phyloP scores from a whole-genome alignment of 805 yeast species.

The Wickerhamia fluorescens region DNA sequence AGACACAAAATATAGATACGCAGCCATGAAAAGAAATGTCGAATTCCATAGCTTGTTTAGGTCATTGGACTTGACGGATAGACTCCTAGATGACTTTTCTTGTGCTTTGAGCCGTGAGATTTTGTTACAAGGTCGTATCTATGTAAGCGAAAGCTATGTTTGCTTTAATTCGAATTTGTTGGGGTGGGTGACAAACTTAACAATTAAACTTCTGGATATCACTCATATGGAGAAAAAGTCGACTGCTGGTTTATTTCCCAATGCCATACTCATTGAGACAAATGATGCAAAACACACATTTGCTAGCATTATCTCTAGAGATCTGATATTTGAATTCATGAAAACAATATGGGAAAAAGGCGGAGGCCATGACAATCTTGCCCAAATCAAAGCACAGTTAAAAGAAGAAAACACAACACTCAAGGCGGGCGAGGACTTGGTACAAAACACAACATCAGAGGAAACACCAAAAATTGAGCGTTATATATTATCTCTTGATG shows the following conservation, averaged over 20 bases:
- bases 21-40: slow-evolving; percentile 51
- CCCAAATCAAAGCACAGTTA: slow-evolving; percentile 5
- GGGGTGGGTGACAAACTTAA: slow-evolving; percentile 57
- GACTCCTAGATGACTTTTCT: slow-evolving; percentile 51
- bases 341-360: slow-evolving; percentile 65
- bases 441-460: slow-evolving; percentile 20
- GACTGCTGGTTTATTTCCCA: slow-evolving; percentile 64
- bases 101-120: slow-evolving; percentile 66
- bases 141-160: slow-evolving; percentile 46
- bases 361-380: no score
- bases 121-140: slow-evolving; percentile 59
- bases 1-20: slow-evolving; percentile 55
- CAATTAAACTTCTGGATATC: slow-evolving; percentile 54
- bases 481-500: slow-evolving; percentile 13
- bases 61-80: slow-evolving; percentile 43
- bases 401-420: slow-evolving; percentile 1
- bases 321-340: slow-evolving; percentile 43
- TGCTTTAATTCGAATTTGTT: slow-evolving; percentile 62
- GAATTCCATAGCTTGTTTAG: slow-evolving; percentile 58
- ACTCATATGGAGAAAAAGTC: slow-evolving; percentile 57
- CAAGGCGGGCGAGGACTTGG: slow-evolving; percentile 1
- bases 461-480: slow-evolving; percentile 9
- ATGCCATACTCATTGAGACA: slow-evolving; percentile 58
- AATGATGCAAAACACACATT: slow-evolving; percentile 55
- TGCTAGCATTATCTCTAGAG: slow-evolving; percentile 61